These are phyloP conservation scores for Bruguiera sexangula DNA, from an alignment of 345 rosid species.

Conservation along the genomic window DNA sequence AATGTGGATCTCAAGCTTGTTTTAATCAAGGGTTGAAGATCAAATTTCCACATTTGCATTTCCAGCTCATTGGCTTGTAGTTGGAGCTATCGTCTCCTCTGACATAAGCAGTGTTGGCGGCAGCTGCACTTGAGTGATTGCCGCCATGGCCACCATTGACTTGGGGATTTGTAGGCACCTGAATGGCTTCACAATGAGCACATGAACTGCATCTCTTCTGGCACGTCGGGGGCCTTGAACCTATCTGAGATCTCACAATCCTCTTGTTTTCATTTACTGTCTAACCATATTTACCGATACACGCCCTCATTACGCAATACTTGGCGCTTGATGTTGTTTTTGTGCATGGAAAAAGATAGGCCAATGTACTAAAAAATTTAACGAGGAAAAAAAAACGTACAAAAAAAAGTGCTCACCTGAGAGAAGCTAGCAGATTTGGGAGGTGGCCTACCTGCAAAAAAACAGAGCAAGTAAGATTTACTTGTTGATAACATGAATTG, in stretches of 20 bases:
- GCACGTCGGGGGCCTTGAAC: conserved; percentile 92
- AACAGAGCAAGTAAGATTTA: neutral
- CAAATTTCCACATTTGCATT: conserved; percentile 88
- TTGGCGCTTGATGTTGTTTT: neutral
- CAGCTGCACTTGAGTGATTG: conserved; percentile 20
- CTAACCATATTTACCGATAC: conserved; percentile 18
- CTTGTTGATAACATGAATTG: neutral
- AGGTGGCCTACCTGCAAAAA: conserved; percentile 52
- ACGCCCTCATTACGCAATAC: neutral
- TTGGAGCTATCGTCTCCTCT: conserved; percentile 66
- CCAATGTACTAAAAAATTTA: neutral
- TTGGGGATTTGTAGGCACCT: conserved; percentile 83
- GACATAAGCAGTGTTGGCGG: conserved; percentile 33
- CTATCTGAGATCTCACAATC: conserved; percentile 58
- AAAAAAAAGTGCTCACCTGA: conserved; percentile 30
- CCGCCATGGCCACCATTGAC: conserved; percentile 18
- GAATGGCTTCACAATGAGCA: conserved; percentile 79
- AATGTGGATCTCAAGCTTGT: neutral
- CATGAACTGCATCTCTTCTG: conserved; percentile 77
- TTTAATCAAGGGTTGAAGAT: conserved; percentile 70
- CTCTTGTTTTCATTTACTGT: conserved; percentile 22
- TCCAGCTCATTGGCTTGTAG: conserved; percentile 96
- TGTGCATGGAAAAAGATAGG: neutral
- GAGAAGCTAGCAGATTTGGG: conserved; percentile 32
- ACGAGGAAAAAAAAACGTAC: neutral